phyloP scores from a whole-genome alignment of 768 basidiomycete genomes.

The Agaricus sinodeliciosus region DNA sequence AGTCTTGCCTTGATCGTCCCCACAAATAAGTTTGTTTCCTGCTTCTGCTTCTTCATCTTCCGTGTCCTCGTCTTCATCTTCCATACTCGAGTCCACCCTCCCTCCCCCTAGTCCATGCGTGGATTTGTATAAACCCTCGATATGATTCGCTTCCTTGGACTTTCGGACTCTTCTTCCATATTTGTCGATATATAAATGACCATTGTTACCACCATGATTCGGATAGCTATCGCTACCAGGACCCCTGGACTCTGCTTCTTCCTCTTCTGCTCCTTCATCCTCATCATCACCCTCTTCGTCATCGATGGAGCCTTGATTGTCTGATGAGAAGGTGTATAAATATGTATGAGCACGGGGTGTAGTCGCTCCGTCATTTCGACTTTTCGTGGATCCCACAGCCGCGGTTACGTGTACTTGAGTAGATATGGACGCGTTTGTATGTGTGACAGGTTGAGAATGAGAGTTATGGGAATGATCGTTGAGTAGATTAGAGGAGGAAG shows the following conservation, averaged over 20 bases:
- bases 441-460: not conserved
- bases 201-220: too few relatives aligned
- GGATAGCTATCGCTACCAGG: conserved; percentile 13
- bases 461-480: not conserved
- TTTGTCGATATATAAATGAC: conserved; percentile 15
- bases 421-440: not conserved
- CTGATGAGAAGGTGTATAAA: conserved; percentile 5
- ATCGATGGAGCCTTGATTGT: conserved; percentile 1
- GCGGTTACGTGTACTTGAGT: not conserved
- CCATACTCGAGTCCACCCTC: conserved; percentile 10
- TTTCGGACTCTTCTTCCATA: conserved; percentile 16
- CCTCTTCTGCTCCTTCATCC: conserved; percentile 13
- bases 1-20: not conserved
- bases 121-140: not conserved
- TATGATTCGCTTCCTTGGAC: conserved; percentile 5
- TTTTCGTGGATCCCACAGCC: not conserved
- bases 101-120: not conserved
- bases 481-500: not conserved
- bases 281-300: conserved; percentile 4
- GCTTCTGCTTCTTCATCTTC: conserved; percentile 9
- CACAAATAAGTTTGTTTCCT: conserved; percentile 6
- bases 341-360: conserved; percentile 3
- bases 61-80: conserved; percentile 5
- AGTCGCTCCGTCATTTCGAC: not conserved
- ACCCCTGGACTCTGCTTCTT: conserved; percentile 7